Conservation (phyloP, 2,329 filamentous ascomycete species). For the Xylariaceae sp. region DNA sequence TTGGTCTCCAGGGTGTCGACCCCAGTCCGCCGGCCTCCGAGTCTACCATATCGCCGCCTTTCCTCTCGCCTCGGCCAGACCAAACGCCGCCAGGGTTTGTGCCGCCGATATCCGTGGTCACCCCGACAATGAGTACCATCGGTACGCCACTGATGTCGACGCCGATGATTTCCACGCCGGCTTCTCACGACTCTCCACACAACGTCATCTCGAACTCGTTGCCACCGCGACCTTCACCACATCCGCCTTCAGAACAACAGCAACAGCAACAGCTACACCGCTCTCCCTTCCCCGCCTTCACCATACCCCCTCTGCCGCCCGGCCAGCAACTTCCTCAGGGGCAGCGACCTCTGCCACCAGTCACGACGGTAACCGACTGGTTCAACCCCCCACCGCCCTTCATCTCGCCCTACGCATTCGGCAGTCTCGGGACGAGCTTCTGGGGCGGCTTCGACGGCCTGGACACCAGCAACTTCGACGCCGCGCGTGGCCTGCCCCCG, state of each 20-base stretch:
- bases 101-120: conserved; percentile 18
- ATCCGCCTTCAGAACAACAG: no score
- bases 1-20: conserved; percentile 27
- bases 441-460: conserved; percentile 32
- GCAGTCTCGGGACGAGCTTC: conserved; percentile 36
- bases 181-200: conserved; percentile 20
- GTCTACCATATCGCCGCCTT: conserved; percentile 26
- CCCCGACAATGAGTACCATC: conserved; percentile 25
- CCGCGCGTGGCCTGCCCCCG: conserved; percentile 29
- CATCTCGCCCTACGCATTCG: conserved; percentile 48
- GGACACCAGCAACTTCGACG: conserved; percentile 19
- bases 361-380: conserved; percentile 42
- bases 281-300: conserved; percentile 32
- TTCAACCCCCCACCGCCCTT: conserved; percentile 48
- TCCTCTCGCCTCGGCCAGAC: conserved; percentile 24
- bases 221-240: conserved; percentile 16
- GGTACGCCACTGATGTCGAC: conserved; percentile 23
- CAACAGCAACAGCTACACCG: no score
- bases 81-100: conserved; percentile 28
- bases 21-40: conserved; percentile 28
- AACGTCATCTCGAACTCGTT: conserved; percentile 18
- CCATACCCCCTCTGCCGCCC: conserved; percentile 35
- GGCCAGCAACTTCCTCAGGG: conserved; percentile 32
- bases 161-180: conserved; percentile 21
- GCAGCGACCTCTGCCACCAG: conserved; percentile 40